Percentiles rank a stretch among this genome's conserved stretches.
phyloP scores from a whole-genome alignment of 164 flowering plant species.

The Annona cherimola region DNA sequence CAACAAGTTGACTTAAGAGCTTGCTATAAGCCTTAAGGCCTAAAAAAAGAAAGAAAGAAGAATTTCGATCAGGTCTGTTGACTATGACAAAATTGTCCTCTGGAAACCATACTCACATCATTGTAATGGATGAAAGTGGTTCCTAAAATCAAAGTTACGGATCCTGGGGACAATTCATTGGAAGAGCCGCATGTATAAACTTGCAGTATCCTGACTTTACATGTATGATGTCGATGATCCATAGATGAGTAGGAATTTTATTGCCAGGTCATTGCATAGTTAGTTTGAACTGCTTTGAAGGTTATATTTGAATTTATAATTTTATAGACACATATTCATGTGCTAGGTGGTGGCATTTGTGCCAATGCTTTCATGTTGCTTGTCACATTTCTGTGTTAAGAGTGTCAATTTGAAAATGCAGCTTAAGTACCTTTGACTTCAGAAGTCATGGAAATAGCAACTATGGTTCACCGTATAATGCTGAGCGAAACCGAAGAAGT shows the following conservation, averaged over 20 bases:
- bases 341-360: too few species aligned
- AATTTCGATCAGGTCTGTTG: too few species aligned
- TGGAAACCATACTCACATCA: too few species aligned
- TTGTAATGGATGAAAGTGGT: too few species aligned
- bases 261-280: background rate
- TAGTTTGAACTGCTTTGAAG: background rate
- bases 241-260: too few species aligned
- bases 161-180: background rate
- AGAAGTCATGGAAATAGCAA: slow-evolving; percentile 78
- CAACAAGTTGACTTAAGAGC: too few species aligned
- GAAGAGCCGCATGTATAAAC: background rate
- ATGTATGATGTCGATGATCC: background rate
- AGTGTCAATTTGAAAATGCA: slow-evolving; percentile 25
- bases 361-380: background rate
- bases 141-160: background rate
- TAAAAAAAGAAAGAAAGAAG: too few species aligned
- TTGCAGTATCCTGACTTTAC: background rate
- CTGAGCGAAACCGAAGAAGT: slow-evolving; percentile 52
- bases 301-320: background rate
- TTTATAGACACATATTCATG: too few species aligned
- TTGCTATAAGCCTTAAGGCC: too few species aligned
- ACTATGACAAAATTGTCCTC: too few species aligned
- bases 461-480: slow-evolving; percentile 72
- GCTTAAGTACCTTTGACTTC: slow-evolving; percentile 80
- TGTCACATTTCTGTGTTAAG: background rate